Conservation (phyloP, 345 rosid species). For the Populus deltoides region DNA sequence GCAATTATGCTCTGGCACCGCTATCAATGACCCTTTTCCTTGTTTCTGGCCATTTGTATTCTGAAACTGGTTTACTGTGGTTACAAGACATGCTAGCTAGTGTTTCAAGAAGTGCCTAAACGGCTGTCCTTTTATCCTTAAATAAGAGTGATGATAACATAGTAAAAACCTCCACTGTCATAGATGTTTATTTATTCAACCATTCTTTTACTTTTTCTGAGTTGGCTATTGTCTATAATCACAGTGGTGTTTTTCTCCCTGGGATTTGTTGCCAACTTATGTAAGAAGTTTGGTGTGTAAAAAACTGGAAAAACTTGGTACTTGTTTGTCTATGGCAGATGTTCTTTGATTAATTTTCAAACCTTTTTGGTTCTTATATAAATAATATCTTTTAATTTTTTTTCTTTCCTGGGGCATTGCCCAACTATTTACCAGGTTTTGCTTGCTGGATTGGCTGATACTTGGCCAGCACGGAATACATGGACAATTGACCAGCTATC, state of each 20-base stretch:
- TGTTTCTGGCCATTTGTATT: too few species aligned
- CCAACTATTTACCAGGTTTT: slow-evolving; percentile 50
- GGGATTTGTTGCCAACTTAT: neutral
- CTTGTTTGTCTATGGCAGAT: neutral
- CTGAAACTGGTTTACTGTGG: too few species aligned
- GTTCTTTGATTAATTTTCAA: neutral
- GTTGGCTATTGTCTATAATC: too few species aligned
- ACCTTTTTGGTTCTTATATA: neutral
- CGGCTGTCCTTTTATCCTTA: too few species aligned
- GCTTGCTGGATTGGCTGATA: slow-evolving; percentile 70
- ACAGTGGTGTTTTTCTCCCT: neutral
- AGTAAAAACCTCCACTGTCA: too few species aligned
- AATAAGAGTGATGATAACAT: too few species aligned
- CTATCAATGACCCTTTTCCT: too few species aligned
- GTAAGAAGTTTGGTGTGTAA: neutral
- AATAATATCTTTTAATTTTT: neutral
- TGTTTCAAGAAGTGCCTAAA: too few species aligned
- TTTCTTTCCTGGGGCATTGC: slow-evolving; percentile 8
- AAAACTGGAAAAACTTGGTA: neutral
- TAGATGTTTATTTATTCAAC: too few species aligned
- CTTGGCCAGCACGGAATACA: slow-evolving; percentile 84
- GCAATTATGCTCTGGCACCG: too few species aligned
- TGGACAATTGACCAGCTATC: slow-evolving; percentile 76
- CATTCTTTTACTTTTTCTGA: too few species aligned
- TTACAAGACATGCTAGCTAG: too few species aligned